Evolutionary conservation across 108 stramenopile species (phyloP).

Genomic region (Nannochloropsis gaditana): DNA sequence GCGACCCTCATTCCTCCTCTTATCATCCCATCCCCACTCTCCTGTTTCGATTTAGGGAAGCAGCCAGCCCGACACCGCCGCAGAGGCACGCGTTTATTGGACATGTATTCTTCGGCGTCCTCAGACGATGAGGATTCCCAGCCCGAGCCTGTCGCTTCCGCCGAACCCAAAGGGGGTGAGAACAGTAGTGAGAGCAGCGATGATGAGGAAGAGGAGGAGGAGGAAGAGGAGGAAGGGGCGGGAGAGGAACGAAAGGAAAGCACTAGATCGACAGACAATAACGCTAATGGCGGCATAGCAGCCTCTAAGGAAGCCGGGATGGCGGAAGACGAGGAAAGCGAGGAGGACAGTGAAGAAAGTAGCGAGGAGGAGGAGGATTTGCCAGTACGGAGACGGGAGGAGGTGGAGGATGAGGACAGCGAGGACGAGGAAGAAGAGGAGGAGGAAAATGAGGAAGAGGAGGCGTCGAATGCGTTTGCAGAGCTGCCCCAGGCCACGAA

Average conservation of each 20-base stretch:
- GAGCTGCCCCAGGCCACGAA: not conserved
- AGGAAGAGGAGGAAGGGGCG: slow-evolving; percentile 45
- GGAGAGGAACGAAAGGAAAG: not conserved
- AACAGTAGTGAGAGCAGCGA: slow-evolving; percentile 29
- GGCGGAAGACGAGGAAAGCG: not conserved
- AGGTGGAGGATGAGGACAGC: not conserved
- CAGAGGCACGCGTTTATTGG: not conserved
- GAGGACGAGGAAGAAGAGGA: not conserved
- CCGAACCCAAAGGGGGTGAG: not conserved
- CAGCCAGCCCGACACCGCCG: not conserved
- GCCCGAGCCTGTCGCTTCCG: not conserved
- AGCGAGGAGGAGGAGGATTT: slow-evolving; percentile 13
- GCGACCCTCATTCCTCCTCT: not conserved
- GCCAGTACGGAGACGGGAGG: slow-evolving; percentile 19
- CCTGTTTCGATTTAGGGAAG: not conserved
- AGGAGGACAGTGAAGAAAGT: not conserved
- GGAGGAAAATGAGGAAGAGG: not conserved
- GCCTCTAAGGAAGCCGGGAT: too few species aligned
- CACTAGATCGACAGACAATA: not conserved
- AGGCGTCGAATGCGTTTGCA: not conserved
- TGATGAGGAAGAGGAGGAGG: slow-evolving; percentile 50
- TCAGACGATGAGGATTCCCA: not conserved
- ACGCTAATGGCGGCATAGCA: too few species aligned
- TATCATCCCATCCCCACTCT: not conserved
- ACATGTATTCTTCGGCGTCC: not conserved